A percentile compares a stretch with the other conserved stretches of the same genome.
Conservation (phyloP, 176 grass and related monocot genomes). For the Triticum aestivum region IWGSC_CS_RefSeq_v2.1 NC_057800.1:660645889-660646388, state of each 20-base stretch:
- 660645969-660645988: no score
- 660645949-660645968: no score
- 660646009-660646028: constrained; percentile 19
- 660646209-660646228: constrained; percentile 41
- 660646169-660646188: constrained; percentile 48
- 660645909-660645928: no score
- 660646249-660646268: not conserved
- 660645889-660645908: no score
- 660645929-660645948: no score
- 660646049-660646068: constrained; percentile 37
- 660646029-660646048: constrained; percentile 45
- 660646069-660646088: constrained; percentile 51
- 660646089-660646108: constrained; percentile 34
- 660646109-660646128: constrained; percentile 37
- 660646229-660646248: constrained; percentile 38
- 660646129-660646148: constrained; percentile 44
- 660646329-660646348: not conserved
- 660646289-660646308: constrained; percentile 9
- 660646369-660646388: not conserved
- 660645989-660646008: not conserved
- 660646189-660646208: constrained; percentile 53
- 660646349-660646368: not conserved
- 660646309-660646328: not conserved
- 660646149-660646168: constrained; percentile 39
- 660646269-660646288: not conserved